These are phyloP conservation scores for Rostrohypoxylon terebratum DNA, from an alignment of 495 filamentous ascomycete genomes.

Conservation along the genomic window DNA sequence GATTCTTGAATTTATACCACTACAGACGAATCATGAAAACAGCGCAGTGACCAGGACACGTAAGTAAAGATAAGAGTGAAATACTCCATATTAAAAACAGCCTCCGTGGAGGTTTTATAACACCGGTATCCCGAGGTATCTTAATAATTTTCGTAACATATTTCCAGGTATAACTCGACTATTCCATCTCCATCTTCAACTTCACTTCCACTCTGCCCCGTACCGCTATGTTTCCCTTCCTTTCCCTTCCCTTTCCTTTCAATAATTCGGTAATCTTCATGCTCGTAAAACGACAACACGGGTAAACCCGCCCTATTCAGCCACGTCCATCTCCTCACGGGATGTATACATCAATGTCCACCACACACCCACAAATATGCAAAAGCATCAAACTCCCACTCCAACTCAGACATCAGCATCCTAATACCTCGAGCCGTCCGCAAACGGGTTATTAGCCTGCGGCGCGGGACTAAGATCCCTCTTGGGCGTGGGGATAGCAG, in stretches of 20 bases:
- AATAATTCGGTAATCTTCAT: neutral
- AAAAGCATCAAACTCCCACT: neutral
- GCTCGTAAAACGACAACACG: neutral
- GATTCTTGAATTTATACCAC: too few relatives aligned
- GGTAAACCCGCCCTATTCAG: neutral
- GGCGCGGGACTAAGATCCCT: slow-evolving; percentile 12
- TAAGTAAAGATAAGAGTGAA: neutral
- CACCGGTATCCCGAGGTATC: slow-evolving; percentile 3
- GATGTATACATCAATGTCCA: neutral
- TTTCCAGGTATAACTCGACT: neutral
- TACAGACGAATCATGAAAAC: too few relatives aligned
- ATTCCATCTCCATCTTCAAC: neutral
- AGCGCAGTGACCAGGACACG: neutral
- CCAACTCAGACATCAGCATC: neutral
- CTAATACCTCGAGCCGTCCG: slow-evolving; percentile 24
- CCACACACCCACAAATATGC: neutral
- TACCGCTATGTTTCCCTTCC: neutral
- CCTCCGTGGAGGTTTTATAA: neutral
- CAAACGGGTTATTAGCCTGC: slow-evolving; percentile 25
- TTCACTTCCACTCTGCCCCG: neutral
- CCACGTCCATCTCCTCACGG: neutral
- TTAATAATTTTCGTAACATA: slow-evolving; percentile 5
- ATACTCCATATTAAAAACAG: slow-evolving; percentile 3
- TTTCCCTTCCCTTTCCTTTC: neutral
- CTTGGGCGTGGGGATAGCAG: neutral